Evolutionary conservation across 2,329 filamentous ascomycete species (phyloP).

Genomic region (Fonsecaea pedrosoi): DNA sequence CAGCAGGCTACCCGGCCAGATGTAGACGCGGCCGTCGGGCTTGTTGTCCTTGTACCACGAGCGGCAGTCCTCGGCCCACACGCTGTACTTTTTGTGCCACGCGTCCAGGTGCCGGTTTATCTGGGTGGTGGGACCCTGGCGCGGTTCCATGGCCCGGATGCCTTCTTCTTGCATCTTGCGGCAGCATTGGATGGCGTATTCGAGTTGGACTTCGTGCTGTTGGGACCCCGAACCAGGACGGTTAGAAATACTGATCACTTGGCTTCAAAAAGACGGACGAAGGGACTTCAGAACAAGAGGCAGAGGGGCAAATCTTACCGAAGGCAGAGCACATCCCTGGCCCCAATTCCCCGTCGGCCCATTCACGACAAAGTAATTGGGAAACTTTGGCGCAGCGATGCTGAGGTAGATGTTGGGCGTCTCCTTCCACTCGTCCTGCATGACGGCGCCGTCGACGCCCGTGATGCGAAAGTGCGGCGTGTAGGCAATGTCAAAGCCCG

Average conservation of each 20-base stretch:
- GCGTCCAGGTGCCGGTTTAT: conserved; percentile 40
- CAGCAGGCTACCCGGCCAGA: conserved; percentile 29
- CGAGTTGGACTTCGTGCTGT: conserved; percentile 34
- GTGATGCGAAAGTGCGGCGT: conserved; percentile 46
- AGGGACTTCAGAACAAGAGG: background rate
- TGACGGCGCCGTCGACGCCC: conserved; percentile 40
- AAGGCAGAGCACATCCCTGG: conserved; percentile 42
- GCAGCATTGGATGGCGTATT: conserved; percentile 43
- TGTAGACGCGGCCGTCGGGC: conserved; percentile 27
- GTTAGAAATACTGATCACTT: background rate
- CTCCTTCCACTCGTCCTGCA: conserved; percentile 49
- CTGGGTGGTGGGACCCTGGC: conserved; percentile 27
- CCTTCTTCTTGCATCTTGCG: conserved; percentile 44
- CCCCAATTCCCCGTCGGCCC: conserved; percentile 43
- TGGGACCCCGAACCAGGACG: conserved; percentile 7
- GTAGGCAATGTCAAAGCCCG: conserved; percentile 48
- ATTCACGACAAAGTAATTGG: conserved; percentile 47
- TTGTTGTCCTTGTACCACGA: conserved; percentile 42
- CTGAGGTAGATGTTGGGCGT: conserved; percentile 56
- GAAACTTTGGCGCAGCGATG: conserved; percentile 54
- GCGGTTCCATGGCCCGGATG: conserved; percentile 42
- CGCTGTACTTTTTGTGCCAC: conserved; percentile 36
- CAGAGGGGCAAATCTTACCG: conserved; percentile 11
- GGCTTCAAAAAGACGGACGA: background rate
- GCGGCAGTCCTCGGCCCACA: conserved; percentile 42